phyloP scores from a whole-genome alignment of 2,329 filamentous ascomycete species.

The Dactylonectria macrodidyma region DNA sequence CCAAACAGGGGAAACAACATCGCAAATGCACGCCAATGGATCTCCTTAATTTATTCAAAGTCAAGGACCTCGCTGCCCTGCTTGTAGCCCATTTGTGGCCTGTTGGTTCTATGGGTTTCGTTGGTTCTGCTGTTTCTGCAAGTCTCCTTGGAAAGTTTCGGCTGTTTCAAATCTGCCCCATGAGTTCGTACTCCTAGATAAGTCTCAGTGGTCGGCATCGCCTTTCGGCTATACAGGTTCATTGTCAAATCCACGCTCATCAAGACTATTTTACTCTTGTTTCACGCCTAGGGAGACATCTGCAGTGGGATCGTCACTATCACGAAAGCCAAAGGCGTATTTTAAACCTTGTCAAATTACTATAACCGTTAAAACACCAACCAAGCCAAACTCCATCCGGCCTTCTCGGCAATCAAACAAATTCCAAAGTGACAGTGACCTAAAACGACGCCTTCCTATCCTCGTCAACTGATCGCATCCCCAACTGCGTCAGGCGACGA shows the following conservation, averaged over 20 bases:
- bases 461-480: not conserved
- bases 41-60: conserved; percentile 18
- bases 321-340: not conserved
- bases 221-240: not conserved
- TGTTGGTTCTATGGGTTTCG: not conserved
- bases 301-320: not conserved
- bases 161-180: not conserved
- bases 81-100: not conserved
- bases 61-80: conserved; percentile 6
- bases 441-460: not conserved
- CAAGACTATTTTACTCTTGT: not conserved
- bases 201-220: not conserved
- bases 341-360: conserved; percentile 28
- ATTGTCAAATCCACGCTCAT: not conserved
- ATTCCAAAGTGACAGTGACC: conserved; percentile 12
- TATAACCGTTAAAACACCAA: conserved; percentile 24
- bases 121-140: too few species aligned
- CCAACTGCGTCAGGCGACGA: conserved; percentile 2
- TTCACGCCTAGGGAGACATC: not conserved
- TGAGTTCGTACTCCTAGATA: not conserved
- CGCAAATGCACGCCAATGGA: conserved; percentile 18
- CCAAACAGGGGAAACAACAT: conserved; percentile 15
- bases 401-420: conserved; percentile 10
- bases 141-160: not conserved
- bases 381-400: conserved; percentile 9